Base-by-base conservation (phyloP, 805 yeast species). In the Candida maltosa region DNA sequence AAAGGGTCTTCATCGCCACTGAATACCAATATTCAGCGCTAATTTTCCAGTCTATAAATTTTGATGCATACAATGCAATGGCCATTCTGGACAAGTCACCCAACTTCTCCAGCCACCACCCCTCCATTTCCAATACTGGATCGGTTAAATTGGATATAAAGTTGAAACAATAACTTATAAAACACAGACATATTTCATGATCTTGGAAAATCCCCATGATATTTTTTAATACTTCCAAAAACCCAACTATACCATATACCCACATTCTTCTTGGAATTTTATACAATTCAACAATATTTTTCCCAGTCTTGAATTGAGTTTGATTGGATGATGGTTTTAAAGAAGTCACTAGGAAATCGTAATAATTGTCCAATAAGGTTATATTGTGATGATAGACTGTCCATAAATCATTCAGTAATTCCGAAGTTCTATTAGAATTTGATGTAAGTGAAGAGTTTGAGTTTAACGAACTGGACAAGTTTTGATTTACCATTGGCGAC, bases 31-130 rank as follows among this genome's bases (percentile, higher is more conserved):
- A 78, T 54, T 84, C 88, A 1, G 94, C 83, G 38, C 87, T 75
- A 14, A 80, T 58, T 54, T 85, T 83, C 96, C 96, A 87, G 56
- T 87, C 95, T 44, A 85, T 83, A 52, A 76, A 82, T 33, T 83
- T 75, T 2, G 88, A 80, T 6, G 88, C 81, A 48, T 84, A 85
- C 28, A 86, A 62, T 0, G 94, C 93, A 46, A 87, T 85, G 8
- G 94, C 91, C 88, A 87, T 85, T 51, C 95, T 65, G 23, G 91
- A 81, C 44, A 87, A 62, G 54, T 87, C 96, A 23, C 95, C 96
- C 34, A 87, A 60, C 51, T 87, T 83, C 56, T 87, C 95, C 19
- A 80, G 73, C 96, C 96, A 87, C 74, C 80, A 76, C 22, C 80
- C 79, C 54, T 75, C 79, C 70, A 75, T 74, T 40, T 76, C 80